These are phyloP conservation scores for Xylaria sp. DNA, from an alignment of 2,329 filamentous ascomycete genomes.

Conservation along the genomic window DNA sequence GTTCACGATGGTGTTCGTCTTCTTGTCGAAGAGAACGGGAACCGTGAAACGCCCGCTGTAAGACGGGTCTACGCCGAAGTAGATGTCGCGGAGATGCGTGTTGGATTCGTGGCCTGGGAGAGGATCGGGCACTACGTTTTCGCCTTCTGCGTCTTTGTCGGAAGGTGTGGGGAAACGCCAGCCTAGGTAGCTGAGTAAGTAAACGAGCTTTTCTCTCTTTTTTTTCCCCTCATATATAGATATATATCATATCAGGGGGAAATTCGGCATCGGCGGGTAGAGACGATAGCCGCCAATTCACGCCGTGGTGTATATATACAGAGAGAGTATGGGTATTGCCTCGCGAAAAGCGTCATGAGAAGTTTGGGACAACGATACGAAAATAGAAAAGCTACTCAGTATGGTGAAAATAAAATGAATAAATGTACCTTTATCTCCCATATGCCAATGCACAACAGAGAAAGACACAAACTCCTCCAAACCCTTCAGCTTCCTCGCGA, in stretches of 20 bases:
- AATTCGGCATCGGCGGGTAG: too few species aligned
- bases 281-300: background rate
- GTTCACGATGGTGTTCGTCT: constrained; percentile 80
- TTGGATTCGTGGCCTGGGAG: constrained; percentile 76
- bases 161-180: constrained; percentile 84
- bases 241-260: too few species aligned
- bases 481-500: constrained; percentile 90
- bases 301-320: background rate
- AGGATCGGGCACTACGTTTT: constrained; percentile 74
- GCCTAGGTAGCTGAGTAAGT: constrained; percentile 59
- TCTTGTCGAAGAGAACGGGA: constrained; percentile 85
- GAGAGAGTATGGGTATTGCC: too few species aligned
- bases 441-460: constrained; percentile 93
- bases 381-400: background rate
- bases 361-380: background rate
- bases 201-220: background rate
- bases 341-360: background rate
- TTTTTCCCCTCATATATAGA: background rate
- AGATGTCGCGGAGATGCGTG: constrained; percentile 78
- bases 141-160: constrained; percentile 64
- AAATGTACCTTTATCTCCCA: constrained; percentile 66
- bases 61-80: constrained; percentile 77
- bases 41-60: constrained; percentile 88
- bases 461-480: constrained; percentile 83
- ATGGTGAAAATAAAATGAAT: background rate